Conservation (phyloP, 2,329 filamentous ascomycete species). For the Graphilbum ipis-grandicollis region DNA sequence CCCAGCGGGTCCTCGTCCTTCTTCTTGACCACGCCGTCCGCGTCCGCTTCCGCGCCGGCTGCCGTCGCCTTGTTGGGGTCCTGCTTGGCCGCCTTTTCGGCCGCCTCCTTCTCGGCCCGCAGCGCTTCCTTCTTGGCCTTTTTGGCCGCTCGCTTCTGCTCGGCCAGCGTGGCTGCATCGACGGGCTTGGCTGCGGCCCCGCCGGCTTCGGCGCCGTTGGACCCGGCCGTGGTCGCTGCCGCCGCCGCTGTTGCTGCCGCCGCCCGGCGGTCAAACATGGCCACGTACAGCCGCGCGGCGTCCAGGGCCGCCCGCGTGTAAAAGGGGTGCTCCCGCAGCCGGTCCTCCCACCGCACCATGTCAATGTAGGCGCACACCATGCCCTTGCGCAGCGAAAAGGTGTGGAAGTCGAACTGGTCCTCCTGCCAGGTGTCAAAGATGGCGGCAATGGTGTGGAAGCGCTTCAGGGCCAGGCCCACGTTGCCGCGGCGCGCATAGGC, state of each 20-base stretch:
- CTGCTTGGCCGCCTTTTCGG: conserved; percentile 60
- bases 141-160: conserved; percentile 75
- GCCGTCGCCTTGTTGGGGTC: conserved; percentile 65
- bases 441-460: conserved; percentile 72
- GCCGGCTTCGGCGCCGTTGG: conserved; percentile 32
- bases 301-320: conserved; percentile 70
- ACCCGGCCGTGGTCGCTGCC: conserved; percentile 33
- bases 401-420: conserved; percentile 98
- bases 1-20: conserved; percentile 82
- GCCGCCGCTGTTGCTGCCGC: conserved; percentile 35
- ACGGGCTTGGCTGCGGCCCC: conserved; percentile 20
- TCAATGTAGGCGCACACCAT: conserved; percentile 90
- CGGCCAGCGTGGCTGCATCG: conserved; percentile 31
- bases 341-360: conserved; percentile 93
- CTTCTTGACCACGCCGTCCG: conserved; percentile 53
- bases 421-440: conserved; percentile 98
- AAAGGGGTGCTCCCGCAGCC: conserved; percentile 80
- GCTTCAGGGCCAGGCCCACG: conserved; percentile 72
- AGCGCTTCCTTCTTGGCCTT: conserved; percentile 60
- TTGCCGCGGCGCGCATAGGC: conserved; percentile 71
- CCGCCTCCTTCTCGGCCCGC: conserved; percentile 58
- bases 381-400: conserved; percentile 90
- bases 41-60: conserved; percentile 37
- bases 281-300: conserved; percentile 65
- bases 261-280: conserved; percentile 56